Evolutionary conservation across 805 yeast species (phyloP).

Genomic region (Hyphopichia homilentoma): DNA sequence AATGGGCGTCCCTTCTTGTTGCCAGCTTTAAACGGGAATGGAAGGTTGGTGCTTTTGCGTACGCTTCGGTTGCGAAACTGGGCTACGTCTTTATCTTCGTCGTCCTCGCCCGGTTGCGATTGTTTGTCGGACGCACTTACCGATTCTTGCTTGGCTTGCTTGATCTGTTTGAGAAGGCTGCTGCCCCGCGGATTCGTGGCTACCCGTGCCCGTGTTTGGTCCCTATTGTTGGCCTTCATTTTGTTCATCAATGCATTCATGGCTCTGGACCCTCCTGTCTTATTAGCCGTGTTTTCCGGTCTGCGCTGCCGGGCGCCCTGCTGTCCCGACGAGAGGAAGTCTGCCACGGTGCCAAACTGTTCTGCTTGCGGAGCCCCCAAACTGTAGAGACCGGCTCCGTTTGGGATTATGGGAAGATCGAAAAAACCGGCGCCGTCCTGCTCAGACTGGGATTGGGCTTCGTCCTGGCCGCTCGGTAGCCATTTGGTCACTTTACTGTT

Average conservation of each 20-base stretch:
- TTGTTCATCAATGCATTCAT: conserved; percentile 37
- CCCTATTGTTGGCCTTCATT: conserved; percentile 24
- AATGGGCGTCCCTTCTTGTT: no score
- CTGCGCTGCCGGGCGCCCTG: conserved; percentile 4
- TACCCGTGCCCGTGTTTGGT: conserved; percentile 12
- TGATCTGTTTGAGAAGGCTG: not conserved
- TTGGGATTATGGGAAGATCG: conserved; percentile 32
- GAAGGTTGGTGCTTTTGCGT: conserved; percentile 11
- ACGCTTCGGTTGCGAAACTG: conserved; percentile 10
- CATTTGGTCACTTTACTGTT: conserved; percentile 36
- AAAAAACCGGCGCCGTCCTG: conserved; percentile 17
- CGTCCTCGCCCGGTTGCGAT: conserved; percentile 6
- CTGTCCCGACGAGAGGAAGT: conserved; percentile 15
- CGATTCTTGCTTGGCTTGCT: no score
- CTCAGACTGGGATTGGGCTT: conserved; percentile 4
- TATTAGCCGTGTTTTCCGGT: conserved; percentile 3
- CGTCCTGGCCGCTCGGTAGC: conserved; percentile 20
- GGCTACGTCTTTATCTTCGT: conserved; percentile 11
- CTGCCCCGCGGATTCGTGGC: not conserved
- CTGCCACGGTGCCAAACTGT: conserved; percentile 18
- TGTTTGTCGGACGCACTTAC: no score
- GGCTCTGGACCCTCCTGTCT: conserved; percentile 21
- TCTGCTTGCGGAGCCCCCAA: conserved; percentile 9
- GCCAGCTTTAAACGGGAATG: conserved; percentile 9
- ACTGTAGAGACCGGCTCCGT: conserved; percentile 24